Conservation (phyloP, 2,329 filamentous ascomycete genomes). For the Colletotrichum horii region DNA sequence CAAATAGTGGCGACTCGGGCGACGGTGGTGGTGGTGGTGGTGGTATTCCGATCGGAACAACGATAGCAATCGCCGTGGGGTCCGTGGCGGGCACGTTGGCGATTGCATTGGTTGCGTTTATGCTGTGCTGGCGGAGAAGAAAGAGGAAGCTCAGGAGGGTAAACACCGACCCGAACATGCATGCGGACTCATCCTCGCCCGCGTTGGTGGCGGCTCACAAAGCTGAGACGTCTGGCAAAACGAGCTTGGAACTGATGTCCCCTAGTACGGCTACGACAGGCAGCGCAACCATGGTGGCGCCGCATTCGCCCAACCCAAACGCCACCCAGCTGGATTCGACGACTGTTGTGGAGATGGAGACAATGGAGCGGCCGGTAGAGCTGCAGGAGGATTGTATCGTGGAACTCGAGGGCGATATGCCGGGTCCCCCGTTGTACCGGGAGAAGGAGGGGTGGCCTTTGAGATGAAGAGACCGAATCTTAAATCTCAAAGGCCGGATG, state of each 20-base stretch:
- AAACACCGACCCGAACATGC: neutral
- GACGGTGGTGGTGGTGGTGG: neutral
- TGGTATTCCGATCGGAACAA: neutral
- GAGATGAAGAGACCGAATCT: neutral
- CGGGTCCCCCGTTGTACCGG: constrained; percentile 15
- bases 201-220: constrained; percentile 2
- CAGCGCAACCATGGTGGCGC: neutral
- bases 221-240: neutral
- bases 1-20: neutral
- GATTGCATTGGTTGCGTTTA: neutral
- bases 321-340: constrained; percentile 13
- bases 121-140: neutral
- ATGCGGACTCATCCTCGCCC: neutral
- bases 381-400: constrained; percentile 3
- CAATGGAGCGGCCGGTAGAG: constrained; percentile 15
- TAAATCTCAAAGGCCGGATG: neutral
- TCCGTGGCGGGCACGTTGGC: constrained; percentile 2
- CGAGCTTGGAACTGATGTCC: neutral
- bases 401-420: constrained; percentile 19
- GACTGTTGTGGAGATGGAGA: constrained; percentile 13
- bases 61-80: constrained; percentile 12
- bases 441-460: constrained; percentile 16
- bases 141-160: neutral
- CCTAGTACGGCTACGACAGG: constrained; percentile 2
- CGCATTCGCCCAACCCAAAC: neutral